Percentiles rank a stretch among this genome's conserved stretches.
phyloP scores from a whole-genome alignment of 2,329 filamentous ascomycete genomes.

The Colletotrichum sp. region DNA sequence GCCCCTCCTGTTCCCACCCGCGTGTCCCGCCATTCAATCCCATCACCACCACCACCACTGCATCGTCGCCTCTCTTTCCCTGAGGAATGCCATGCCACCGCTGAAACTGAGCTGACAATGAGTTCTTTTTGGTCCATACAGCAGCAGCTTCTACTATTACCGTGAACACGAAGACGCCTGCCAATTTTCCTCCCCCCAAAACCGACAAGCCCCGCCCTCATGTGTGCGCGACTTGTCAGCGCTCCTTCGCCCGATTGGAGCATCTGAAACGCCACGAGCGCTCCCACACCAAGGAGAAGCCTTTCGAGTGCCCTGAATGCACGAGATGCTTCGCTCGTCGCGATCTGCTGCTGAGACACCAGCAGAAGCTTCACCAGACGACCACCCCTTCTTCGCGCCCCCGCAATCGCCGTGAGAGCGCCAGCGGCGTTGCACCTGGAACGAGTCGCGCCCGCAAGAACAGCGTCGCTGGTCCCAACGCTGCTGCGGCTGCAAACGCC shows the following conservation, averaged over 20 bases:
- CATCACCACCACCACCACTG: conserved; percentile 22
- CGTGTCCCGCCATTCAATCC: neutral
- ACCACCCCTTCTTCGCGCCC: conserved; percentile 87
- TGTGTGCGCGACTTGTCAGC: conserved; percentile 87
- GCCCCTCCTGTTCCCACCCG: conserved; percentile 33
- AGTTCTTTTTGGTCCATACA: neutral
- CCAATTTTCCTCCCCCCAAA: conserved; percentile 80
- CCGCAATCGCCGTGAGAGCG: conserved; percentile 88
- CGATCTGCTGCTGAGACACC: conserved; percentile 89
- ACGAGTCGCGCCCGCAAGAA: conserved; percentile 87
- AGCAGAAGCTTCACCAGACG: conserved; percentile 97
- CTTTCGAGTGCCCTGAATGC: conserved; percentile 96
- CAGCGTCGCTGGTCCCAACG: conserved; percentile 72
- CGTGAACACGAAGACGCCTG: conserved; percentile 50
- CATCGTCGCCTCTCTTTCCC: neutral
- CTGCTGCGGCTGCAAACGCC: conserved; percentile 49
- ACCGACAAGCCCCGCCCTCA: conserved; percentile 97
- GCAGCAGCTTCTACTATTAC: conserved; percentile 53
- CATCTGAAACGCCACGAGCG: conserved; percentile 97
- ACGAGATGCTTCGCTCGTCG: conserved; percentile 92
- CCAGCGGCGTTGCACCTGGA: conserved; percentile 68
- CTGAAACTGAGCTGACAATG: conserved; percentile 32
- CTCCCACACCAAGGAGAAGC: conserved; percentile 99
- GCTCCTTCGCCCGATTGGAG: conserved; percentile 93
- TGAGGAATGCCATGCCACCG: neutral